A percentile compares a stretch with the other conserved stretches of the same genome.
Conservation (phyloP, 2,329 filamentous ascomycete species). For the Helicocarpus griseus region DNA sequence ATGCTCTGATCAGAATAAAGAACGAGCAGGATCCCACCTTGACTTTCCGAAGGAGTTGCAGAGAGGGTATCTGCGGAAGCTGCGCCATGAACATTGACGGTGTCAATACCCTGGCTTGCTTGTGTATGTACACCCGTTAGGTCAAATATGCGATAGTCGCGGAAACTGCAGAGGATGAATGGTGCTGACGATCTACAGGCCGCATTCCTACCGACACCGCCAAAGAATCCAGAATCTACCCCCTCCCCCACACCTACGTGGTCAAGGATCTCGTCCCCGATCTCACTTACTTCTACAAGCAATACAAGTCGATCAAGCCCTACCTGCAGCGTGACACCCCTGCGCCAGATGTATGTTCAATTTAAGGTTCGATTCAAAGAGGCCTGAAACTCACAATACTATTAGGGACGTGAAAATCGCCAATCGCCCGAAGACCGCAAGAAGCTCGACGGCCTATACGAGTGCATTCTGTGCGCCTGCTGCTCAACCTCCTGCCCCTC, state of each 20-base stretch:
- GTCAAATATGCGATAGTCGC: too few species aligned
- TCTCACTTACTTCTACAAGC: slow-evolving; percentile 98
- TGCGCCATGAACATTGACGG: slow-evolving; percentile 99
- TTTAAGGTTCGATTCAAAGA: not conserved
- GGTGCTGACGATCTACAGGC: slow-evolving; percentile 47
- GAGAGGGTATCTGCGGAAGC: slow-evolving; percentile 96
- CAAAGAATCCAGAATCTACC: slow-evolving; percentile 88
- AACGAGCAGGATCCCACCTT: slow-evolving; percentile 96
- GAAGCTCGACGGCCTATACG: slow-evolving; percentile 96
- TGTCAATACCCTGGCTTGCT: slow-evolving; percentile 91
- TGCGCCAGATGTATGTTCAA: slow-evolving; percentile 63
- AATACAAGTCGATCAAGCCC: slow-evolving; percentile 99
- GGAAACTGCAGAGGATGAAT: too few species aligned
- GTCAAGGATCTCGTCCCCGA: slow-evolving; percentile 98
- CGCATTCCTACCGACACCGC: slow-evolving; percentile 78
- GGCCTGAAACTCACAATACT: not conserved
- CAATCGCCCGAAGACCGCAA: slow-evolving; percentile 86
- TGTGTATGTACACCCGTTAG: slow-evolving; percentile 61
- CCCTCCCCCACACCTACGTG: slow-evolving; percentile 94
- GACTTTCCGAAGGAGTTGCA: slow-evolving; percentile 90
- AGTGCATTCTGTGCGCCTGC: slow-evolving; percentile 98
- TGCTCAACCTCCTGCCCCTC: slow-evolving; percentile 99
- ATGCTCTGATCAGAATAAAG: slow-evolving; percentile 96
- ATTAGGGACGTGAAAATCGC: slow-evolving; percentile 78
- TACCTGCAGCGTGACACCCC: slow-evolving; percentile 89